phyloP scores from a whole-genome alignment of 202 grass and related monocot species.

The Miscanthus sacchariflorus region DNA sequence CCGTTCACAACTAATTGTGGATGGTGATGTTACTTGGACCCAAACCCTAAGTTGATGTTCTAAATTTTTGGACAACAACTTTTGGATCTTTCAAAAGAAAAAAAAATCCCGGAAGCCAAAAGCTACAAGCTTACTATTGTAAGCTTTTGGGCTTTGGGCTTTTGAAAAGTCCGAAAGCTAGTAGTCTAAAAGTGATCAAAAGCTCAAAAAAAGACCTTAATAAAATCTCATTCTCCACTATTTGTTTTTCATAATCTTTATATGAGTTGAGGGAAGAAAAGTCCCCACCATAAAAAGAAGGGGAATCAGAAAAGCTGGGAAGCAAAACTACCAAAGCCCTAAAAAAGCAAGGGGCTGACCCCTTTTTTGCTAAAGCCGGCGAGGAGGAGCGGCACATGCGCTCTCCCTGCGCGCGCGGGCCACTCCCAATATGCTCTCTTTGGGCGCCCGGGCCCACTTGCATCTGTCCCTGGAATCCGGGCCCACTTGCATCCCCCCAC shows the following conservation, averaged over 20 bases:
- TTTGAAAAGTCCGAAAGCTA: too few relatives aligned
- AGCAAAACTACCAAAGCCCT: constrained; percentile 34
- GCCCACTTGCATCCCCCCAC: background rate
- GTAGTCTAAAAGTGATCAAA: too few relatives aligned
- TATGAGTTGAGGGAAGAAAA: background rate
- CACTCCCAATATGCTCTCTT: background rate
- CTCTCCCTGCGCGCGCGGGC: background rate
- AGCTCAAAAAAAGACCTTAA: too few relatives aligned
- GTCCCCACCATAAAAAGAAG: background rate
- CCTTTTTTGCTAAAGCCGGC: constrained; percentile 17
- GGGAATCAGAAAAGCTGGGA: background rate
- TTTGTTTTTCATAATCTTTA: background rate
- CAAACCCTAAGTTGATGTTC: background rate
- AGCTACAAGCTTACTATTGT: too few relatives aligned
- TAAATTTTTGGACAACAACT: too few relatives aligned
- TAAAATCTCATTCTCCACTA: background rate
- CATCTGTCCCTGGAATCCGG: background rate
- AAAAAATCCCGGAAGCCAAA: too few relatives aligned
- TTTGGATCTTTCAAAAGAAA: too few relatives aligned
- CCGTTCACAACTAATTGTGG: background rate
- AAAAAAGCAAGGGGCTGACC: constrained; percentile 6
- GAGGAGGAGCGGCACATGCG: constrained; percentile 4
- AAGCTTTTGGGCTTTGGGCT: too few relatives aligned
- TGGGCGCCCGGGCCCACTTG: background rate
- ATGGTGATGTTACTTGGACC: background rate